These are phyloP conservation scores for Metschnikowia chrysomelidarum DNA, from an alignment of 805 yeast species.

Conservation along the genomic window DNA sequence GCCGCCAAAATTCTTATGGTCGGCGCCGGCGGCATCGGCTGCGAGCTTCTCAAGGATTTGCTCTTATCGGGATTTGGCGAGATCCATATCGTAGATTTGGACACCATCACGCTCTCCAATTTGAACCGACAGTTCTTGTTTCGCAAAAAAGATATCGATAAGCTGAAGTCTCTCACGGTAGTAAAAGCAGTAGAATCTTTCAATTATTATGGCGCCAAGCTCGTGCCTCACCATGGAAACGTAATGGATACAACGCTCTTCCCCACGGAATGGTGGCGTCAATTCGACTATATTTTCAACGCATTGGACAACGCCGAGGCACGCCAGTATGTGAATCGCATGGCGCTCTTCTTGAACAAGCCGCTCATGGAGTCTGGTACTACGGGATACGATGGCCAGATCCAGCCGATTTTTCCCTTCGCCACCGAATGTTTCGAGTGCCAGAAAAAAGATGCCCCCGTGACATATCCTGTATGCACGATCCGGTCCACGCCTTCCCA, in stretches of 20 bases:
- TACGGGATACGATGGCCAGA: slow-evolving; percentile 92
- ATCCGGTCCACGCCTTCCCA: slow-evolving; percentile 95
- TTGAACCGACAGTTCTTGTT: slow-evolving; percentile 91
- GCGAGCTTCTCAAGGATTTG: slow-evolving; percentile 81
- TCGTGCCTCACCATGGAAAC: slow-evolving; percentile 82
- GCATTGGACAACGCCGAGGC: slow-evolving; percentile 95
- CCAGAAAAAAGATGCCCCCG: slow-evolving; percentile 80
- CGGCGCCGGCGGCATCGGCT: slow-evolving; percentile 97
- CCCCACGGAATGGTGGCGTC: slow-evolving; percentile 68
- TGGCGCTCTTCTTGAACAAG: slow-evolving; percentile 68
- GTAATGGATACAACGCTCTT: slow-evolving; percentile 75
- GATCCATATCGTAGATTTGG: slow-evolving; percentile 90
- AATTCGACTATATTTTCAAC: slow-evolving; percentile 79
- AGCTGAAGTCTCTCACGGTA: slow-evolving; percentile 84
- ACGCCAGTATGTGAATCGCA: slow-evolving; percentile 80
- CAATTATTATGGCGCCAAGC: slow-evolving; percentile 54
- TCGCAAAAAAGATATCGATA: slow-evolving; percentile 83
- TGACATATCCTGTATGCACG: slow-evolving; percentile 93
- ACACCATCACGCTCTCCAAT: slow-evolving; percentile 90
- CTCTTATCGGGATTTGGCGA: slow-evolving; percentile 80
- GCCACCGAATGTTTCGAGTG: slow-evolving; percentile 93
- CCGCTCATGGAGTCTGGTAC: slow-evolving; percentile 94
- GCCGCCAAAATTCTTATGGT: slow-evolving; percentile 67
- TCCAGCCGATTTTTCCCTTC: slow-evolving; percentile 84
- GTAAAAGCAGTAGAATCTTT: slow-evolving; percentile 75